phyloP scores from a whole-genome alignment of 1,139 yeast species.

The Eremothecium cymbalariae region DNA sequence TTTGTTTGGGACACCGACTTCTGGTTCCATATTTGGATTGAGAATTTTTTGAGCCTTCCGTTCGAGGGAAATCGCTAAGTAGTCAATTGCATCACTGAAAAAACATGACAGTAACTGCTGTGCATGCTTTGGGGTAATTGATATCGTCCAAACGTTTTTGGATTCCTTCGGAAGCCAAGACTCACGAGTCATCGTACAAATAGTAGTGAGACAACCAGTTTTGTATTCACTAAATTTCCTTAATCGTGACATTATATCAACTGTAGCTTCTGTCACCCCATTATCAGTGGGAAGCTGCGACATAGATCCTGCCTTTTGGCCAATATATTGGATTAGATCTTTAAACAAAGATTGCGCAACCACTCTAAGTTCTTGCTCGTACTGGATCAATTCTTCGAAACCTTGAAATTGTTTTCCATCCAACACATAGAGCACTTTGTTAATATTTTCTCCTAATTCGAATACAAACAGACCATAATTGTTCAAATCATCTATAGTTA shows the following conservation, averaged over 20 bases:
- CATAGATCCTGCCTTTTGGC: slow-evolving; percentile 40
- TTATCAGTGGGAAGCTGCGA: slow-evolving; percentile 48
- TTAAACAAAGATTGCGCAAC: slow-evolving; percentile 42
- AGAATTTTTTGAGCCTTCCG: slow-evolving; percentile 41
- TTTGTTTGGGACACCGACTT: slow-evolving; percentile 19
- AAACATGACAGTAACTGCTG: slow-evolving; percentile 52
- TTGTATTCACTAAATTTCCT: slow-evolving; percentile 58
- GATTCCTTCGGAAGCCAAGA: slow-evolving; percentile 59
- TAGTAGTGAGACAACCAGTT: slow-evolving; percentile 45
- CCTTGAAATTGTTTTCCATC: slow-evolving; percentile 22
- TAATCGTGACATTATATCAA: slow-evolving; percentile 56
- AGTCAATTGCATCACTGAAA: slow-evolving; percentile 69
- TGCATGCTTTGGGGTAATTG: slow-evolving; percentile 33
- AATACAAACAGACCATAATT: slow-evolving; percentile 39
- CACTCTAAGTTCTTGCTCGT: slow-evolving; percentile 19
- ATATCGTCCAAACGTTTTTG: slow-evolving; percentile 25
- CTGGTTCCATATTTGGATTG: slow-evolving; percentile 35
- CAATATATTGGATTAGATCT: slow-evolving; percentile 47
- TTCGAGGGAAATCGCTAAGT: slow-evolving; percentile 54
- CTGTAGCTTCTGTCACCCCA: slow-evolving; percentile 63
- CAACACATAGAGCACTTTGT: slow-evolving; percentile 25
- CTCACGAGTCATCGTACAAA: slow-evolving; percentile 47
- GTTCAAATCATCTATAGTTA: slow-evolving; percentile 33
- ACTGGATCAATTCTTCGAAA: slow-evolving; percentile 13
- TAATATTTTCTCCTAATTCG: slow-evolving; percentile 39